Conservation (phyloP, 768 basidiomycete genomes). For the Lentinus tigrinus region DNA sequence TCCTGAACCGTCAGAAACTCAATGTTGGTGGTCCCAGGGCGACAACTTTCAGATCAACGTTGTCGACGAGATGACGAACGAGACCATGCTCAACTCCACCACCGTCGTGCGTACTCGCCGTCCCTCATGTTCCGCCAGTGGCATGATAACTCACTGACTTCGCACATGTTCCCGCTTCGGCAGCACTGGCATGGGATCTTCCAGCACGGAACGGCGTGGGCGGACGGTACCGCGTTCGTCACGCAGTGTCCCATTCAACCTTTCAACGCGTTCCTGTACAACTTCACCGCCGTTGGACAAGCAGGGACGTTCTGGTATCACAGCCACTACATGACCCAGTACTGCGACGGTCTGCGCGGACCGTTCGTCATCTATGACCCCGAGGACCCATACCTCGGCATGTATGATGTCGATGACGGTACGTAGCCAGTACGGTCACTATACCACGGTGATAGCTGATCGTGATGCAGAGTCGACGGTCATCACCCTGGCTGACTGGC, state of each 20-base stretch:
- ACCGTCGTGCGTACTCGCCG: not conserved
- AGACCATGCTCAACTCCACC: conserved; percentile 6
- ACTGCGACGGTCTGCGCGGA: conserved; percentile 39
- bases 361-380: conserved; percentile 24
- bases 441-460: not conserved
- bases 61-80: conserved; percentile 1
- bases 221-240: conserved; percentile 45
- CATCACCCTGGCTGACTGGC: conserved; percentile 45
- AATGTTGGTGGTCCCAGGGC: not conserved
- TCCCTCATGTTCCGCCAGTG: not conserved
- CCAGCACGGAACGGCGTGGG: conserved; percentile 38
- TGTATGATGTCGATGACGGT: conserved; percentile 24
- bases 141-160: not conserved
- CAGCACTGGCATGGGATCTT: conserved; percentile 45
- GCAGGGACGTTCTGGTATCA: conserved; percentile 34
- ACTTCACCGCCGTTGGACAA: conserved; percentile 27
- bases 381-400: conserved; percentile 15
- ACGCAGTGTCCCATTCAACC: conserved; percentile 35
- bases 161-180: too few species aligned
- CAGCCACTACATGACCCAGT: conserved; percentile 36
- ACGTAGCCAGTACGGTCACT: too few species aligned
- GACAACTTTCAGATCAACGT: conserved; percentile 11
- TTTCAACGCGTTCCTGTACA: conserved; percentile 36
- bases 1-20: not conserved
- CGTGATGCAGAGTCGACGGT: conserved; percentile 35